Percentiles rank a stretch among this genome's conserved stretches.
Conservation (phyloP, 441 rosid species). For the Daphne laureola region DNA sequence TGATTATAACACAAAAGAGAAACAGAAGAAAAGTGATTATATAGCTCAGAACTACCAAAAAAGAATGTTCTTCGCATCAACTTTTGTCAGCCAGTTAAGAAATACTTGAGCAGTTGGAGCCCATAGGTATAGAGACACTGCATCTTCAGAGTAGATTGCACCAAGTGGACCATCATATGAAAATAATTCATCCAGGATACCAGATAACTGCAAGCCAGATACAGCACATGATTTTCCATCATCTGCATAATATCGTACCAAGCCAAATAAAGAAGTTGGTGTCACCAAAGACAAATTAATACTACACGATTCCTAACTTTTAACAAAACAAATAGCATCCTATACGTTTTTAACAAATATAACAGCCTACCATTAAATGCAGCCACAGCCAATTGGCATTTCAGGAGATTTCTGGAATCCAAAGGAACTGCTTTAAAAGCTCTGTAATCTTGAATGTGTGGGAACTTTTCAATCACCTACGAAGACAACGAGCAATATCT, state of each 20-base stretch:
- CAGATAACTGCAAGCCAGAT: slow-evolving; percentile 86
- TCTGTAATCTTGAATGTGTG: slow-evolving; percentile 60
- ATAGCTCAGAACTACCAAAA: slow-evolving; percentile 5
- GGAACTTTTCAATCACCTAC: slow-evolving; percentile 79
- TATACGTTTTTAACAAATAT: not conserved
- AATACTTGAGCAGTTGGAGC: slow-evolving; percentile 95
- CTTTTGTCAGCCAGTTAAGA: not conserved
- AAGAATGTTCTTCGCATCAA: slow-evolving; percentile 5
- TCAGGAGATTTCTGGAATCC: slow-evolving; percentile 54
- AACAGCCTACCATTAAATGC: slow-evolving; percentile 41
- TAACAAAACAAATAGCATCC: not conserved
- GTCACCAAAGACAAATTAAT: not conserved
- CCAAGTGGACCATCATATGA: slow-evolving; percentile 87
- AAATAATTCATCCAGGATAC: slow-evolving; percentile 76
- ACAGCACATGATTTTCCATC: slow-evolving; percentile 45
- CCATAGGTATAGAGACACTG: slow-evolving; percentile 75
- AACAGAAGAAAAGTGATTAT: slow-evolving; percentile 11
- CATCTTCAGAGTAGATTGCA: slow-evolving; percentile 50
- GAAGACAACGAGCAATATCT: slow-evolving; percentile 9
- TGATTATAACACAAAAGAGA: slow-evolving; percentile 17
- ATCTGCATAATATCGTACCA: slow-evolving; percentile 37
- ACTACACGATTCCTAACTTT: not conserved
- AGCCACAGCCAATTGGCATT: slow-evolving; percentile 77
- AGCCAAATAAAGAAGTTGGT: not conserved
- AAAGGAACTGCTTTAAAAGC: slow-evolving; percentile 56